phyloP scores from a whole-genome alignment of 2,329 filamentous ascomycete genomes.

The Orbilia blumenaviensis region DNA sequence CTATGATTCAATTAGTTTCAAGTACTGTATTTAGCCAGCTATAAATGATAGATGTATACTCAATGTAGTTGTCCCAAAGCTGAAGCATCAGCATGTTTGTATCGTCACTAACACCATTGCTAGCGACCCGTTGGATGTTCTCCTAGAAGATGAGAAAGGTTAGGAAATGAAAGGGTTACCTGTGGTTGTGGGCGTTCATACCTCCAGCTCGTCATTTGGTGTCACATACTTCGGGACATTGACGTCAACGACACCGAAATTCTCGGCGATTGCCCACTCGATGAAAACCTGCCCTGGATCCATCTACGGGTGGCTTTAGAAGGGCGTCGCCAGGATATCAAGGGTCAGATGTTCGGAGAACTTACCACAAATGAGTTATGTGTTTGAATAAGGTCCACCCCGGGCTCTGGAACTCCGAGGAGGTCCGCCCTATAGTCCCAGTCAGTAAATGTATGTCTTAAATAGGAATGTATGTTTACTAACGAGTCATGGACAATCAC shows the following conservation, averaged over 20 bases:
- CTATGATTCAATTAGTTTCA: slow-evolving; percentile 45
- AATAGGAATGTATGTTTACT: slow-evolving; percentile 60
- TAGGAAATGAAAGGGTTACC: too few species aligned
- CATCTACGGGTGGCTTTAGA: slow-evolving; percentile 67
- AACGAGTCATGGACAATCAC: slow-evolving; percentile 91
- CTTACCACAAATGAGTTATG: slow-evolving; percentile 90
- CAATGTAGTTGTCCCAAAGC: slow-evolving; percentile 96
- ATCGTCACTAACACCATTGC: slow-evolving; percentile 15
- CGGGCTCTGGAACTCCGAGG: slow-evolving; percentile 65
- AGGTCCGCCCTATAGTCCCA: slow-evolving; percentile 20
- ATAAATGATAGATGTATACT: slow-evolving; percentile 63
- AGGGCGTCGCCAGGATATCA: slow-evolving; percentile 57
- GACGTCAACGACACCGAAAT: slow-evolving; percentile 86
- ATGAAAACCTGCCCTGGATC: slow-evolving; percentile 84
- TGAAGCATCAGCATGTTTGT: slow-evolving; percentile 66
- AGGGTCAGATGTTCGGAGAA: slow-evolving; percentile 56
- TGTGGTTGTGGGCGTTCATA: slow-evolving; percentile 61
- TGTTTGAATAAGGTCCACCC: slow-evolving; percentile 70
- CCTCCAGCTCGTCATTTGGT: slow-evolving; percentile 65
- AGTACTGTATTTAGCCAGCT: neutral
- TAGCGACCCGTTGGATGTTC: slow-evolving; percentile 60
- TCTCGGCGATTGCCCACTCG: slow-evolving; percentile 79
- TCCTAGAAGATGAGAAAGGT: slow-evolving; percentile 60
- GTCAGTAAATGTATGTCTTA: neutral
- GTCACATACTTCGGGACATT: slow-evolving; percentile 85